Percentiles rank a stretch among this genome's conserved stretches.
phyloP scores from a whole-genome alignment of 1,284 basidiomycete genomes.

The Malassezia psittaci region DNA sequence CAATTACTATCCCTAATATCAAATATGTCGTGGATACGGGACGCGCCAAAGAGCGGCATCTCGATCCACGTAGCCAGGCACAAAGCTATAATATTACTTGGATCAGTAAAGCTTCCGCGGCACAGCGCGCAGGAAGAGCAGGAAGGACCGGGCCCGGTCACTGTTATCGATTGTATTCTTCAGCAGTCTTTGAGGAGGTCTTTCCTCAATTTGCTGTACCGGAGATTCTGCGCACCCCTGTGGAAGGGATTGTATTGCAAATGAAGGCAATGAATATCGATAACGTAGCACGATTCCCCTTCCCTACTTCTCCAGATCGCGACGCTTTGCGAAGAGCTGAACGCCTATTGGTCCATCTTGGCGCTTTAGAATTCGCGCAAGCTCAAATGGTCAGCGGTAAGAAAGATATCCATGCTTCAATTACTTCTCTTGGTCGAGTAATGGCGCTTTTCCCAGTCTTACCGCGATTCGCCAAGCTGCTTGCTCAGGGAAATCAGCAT shows the following conservation, averaged over 20 bases:
- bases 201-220: constrained; percentile 78
- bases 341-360: constrained; percentile 66
- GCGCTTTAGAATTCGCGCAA: constrained; percentile 58
- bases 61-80: constrained; percentile 57
- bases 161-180: constrained; percentile 65
- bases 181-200: constrained; percentile 76
- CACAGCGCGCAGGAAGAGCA: constrained; percentile 64
- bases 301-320: constrained; percentile 91
- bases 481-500: constrained; percentile 82
- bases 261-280: constrained; percentile 99
- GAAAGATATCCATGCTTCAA: constrained; percentile 41
- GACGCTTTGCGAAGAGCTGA: constrained; percentile 69
- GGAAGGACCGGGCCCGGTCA: constrained; percentile 69
- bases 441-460: constrained; percentile 91
- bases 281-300: constrained; percentile 90
- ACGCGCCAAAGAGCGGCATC: constrained; percentile 70
- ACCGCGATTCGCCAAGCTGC: constrained; percentile 86
- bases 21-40: constrained; percentile 67
- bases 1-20: constrained; percentile 66
- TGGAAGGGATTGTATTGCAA: constrained; percentile 90
- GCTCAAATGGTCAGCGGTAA: constrained; percentile 39
- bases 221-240: constrained; percentile 89
- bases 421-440: constrained; percentile 75
- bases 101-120: constrained; percentile 66
- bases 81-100: constrained; percentile 64